Evolutionary conservation across 345 rosid species (phyloP).

Genomic region (Angophora floribunda): DNA sequence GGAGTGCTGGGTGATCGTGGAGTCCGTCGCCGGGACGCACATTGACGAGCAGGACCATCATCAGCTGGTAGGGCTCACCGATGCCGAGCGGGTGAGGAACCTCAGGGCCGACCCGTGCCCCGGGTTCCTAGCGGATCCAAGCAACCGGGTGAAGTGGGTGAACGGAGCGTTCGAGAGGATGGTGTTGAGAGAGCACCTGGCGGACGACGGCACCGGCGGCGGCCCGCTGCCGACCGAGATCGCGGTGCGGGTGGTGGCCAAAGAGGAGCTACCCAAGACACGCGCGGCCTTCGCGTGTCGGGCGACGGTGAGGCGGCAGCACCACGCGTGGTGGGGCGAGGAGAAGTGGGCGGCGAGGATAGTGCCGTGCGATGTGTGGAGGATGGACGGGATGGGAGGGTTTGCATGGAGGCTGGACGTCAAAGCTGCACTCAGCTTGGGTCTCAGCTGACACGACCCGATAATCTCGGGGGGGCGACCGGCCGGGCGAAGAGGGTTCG

Average conservation of each 20-base stretch:
- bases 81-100: constrained; percentile 13
- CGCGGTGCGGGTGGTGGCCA: background rate
- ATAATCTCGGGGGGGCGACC: background rate
- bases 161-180: constrained; percentile 33
- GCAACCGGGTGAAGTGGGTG: constrained; percentile 30
- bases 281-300: constrained; percentile 24
- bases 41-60: constrained; percentile 1
- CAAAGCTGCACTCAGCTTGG: constrained; percentile 37
- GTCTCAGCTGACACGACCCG: background rate
- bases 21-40: constrained; percentile 10
- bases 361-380: constrained; percentile 57
- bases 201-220: background rate
- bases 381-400: constrained; percentile 36
- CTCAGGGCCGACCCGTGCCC: constrained; percentile 35
- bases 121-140: constrained; percentile 34
- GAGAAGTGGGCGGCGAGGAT: constrained; percentile 3
- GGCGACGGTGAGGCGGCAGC: constrained; percentile 27
- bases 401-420: constrained; percentile 63
- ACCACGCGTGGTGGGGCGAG: constrained; percentile 9
- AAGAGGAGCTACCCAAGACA: background rate
- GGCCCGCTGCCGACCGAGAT: background rate
- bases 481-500: background rate
- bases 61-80: constrained; percentile 15
- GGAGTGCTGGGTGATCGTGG: constrained; percentile 45
- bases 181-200: constrained; percentile 7